Base-by-base conservation (phyloP, 345 rosid genomes). In the Salix caprea region DNA sequence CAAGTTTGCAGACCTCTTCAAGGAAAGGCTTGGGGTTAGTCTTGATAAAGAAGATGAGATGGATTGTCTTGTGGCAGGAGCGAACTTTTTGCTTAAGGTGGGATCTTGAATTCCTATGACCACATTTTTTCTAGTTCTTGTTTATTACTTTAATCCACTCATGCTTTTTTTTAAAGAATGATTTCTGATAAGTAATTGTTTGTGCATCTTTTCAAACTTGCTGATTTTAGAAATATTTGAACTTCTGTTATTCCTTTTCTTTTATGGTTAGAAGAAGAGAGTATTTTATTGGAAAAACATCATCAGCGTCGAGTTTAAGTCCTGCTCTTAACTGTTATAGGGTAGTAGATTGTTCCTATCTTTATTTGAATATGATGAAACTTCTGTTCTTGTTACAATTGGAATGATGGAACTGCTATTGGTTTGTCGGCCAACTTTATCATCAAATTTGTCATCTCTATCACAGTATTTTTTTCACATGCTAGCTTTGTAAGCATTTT, bases 1-100 rank as follows among this genome's bases (percentile, higher is more conserved):
- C 88, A 96, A 94, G 87, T 96, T 85, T 76, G 84, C 98, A 2
- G 97, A 96, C 81, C 87, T 96, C 70, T 96, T 96, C 83, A 96
- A 91, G 81, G 99, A 96, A 84, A 89, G 92, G 83, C 97, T 96
- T 42, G 99, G 98, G 18, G 88, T 92, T 81, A 89, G 97, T 84
- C 91, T 96, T 80, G 99, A 96, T 77, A 96, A 96, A 83, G 99
- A 96, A 86, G 99, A 92, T 87, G 99, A 96, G 83, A 96, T 96
- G 99, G 85, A 93, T 80, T 96, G 99, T 78, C 97, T 96, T 76
- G 99, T 96, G 67, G 92, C 99, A 37, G 99, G 99, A 73, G 98
- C 99, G 58, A 94, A 96, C 85, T 96, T 96, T 86, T 84, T 96
- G 83, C 99, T 93, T 68, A 96, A 96, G 95, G 98, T 93, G 78